Evolutionary conservation across 768 basidiomycete genomes (phyloP).

Genomic region (Glaciozyma antarctica): DNA sequence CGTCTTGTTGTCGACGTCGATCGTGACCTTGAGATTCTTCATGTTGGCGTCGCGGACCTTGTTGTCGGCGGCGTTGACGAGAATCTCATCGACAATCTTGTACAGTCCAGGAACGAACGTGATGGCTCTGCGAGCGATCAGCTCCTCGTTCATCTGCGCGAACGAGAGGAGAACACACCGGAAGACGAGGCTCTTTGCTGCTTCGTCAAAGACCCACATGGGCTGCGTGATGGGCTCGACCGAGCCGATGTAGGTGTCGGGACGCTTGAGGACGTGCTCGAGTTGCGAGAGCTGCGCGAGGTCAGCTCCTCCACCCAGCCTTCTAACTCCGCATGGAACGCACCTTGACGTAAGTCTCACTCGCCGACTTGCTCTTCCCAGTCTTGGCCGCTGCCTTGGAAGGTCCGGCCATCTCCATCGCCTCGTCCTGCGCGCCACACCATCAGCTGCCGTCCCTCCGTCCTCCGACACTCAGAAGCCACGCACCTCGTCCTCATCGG

Average conservation of each 20-base stretch:
- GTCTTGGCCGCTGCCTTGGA: conserved; percentile 31
- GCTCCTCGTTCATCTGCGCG: not conserved
- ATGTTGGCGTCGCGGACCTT: conserved; percentile 92
- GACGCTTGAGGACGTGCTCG: conserved; percentile 84
- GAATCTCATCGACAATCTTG: conserved; percentile 98
- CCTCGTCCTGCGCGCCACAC: conserved; percentile 35
- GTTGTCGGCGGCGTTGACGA: conserved; percentile 98
- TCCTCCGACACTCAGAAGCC: not conserved
- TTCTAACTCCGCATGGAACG: not conserved
- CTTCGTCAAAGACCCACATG: conserved; percentile 86
- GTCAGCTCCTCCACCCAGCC: conserved; percentile 5
- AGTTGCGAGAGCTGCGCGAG: conserved; percentile 69
- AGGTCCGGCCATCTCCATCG: conserved; percentile 37
- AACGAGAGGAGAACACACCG: conserved; percentile 33
- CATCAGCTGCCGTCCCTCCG: not conserved
- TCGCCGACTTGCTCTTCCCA: conserved; percentile 32
- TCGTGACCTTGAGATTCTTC: conserved; percentile 80
- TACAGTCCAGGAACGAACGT: conserved; percentile 95
- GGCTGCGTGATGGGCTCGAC: conserved; percentile 73
- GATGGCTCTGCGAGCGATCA: conserved; percentile 37
- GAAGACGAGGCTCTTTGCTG: not conserved
- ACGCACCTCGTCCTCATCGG: conserved; percentile 42
- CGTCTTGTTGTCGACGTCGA: conserved; percentile 68
- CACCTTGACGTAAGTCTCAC: conserved; percentile 29
- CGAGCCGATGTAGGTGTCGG: conserved; percentile 93